Conservation (phyloP, 257 asterid genomes). For the Leptodermis oblonga region DNA sequence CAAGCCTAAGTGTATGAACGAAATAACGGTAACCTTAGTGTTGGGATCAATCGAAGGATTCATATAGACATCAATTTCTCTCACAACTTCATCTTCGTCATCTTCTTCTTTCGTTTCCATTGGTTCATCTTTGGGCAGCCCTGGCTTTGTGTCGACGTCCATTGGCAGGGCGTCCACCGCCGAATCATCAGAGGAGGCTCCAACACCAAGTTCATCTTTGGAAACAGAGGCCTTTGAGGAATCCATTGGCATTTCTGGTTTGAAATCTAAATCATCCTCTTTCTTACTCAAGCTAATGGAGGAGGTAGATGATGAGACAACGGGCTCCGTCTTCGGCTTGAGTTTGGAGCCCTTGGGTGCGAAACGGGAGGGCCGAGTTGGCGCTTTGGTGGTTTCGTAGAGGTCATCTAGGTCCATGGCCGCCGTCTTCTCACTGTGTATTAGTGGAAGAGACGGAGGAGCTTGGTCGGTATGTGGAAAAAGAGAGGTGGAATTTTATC, state of each 20-base stretch:
- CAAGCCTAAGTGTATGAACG: background rate
- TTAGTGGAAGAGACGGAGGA: background rate
- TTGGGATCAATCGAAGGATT: slow-evolving; percentile 45
- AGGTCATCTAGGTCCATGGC: slow-evolving; percentile 60
- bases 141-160: slow-evolving; percentile 42
- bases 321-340: slow-evolving; percentile 34
- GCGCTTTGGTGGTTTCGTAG: slow-evolving; percentile 29
- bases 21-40: slow-evolving; percentile 32
- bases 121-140: slow-evolving; percentile 27
- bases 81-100: slow-evolving; percentile 46
- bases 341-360: slow-evolving; percentile 63
- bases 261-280: slow-evolving; percentile 36
- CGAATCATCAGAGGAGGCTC: background rate
- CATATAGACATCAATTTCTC: slow-evolving; percentile 71
- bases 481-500: background rate
- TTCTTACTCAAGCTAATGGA: slow-evolving; percentile 24
- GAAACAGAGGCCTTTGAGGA: background rate
- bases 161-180: slow-evolving; percentile 19
- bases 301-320: slow-evolving; percentile 13
- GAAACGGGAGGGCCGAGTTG: slow-evolving; percentile 43
- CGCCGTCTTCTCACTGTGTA: slow-evolving; percentile 23
- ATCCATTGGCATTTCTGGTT: background rate
- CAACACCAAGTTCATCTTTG: slow-evolving; percentile 21
- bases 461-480: background rate
- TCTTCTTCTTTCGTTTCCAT: slow-evolving; percentile 34